Evolutionary conservation across 257 asterid species (phyloP), one percentile per base, ranked within the genome.

Genomic region (Lithospermum erythrorhizon): DNA sequence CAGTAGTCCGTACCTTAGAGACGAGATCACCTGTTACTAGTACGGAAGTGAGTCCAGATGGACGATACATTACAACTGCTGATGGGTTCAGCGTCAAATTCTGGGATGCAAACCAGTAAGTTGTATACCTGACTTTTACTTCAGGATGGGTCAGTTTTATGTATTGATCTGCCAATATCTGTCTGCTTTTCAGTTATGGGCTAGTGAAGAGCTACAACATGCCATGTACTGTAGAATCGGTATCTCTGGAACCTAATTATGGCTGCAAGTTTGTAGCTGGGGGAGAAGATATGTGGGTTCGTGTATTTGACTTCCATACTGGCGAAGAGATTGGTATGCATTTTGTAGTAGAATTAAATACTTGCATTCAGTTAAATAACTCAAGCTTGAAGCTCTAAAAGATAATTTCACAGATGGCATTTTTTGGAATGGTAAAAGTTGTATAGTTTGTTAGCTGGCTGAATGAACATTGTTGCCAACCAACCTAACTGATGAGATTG

Each of bases 71-170:
- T 16, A 75, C 79, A 5, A 75, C 79, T 60, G 76, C 76, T 37
- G 79, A 74, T 56, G 79, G 79, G 57, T 75, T 59, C 53, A 75
- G 71, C 63, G 76, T 70, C 13, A 75, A 75, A 60, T 70, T 75
- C 51, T 75, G 79, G 79, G 76, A 75, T 67, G 79, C 79, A 55
- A 75, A 74, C 56, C 79, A 74, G 79, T 74, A 65, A 62, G 79
- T 70, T 52, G 52, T 9, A 24, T 35, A 10, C 1, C 22, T 14
- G 15, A 57, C 14, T 62, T 21, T 7, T 54, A 52, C 58, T 57
- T 41, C 17, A 11, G 53, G 48, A 24, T 11, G 14, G 5, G 45
- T 56, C 37, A 53, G 14, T 53, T 29, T 23, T 47, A 45, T 27
- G 45, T 47, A 4, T 21, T 27, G 41, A 57, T 29, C 47, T 53